These are phyloP conservation scores for Leucoagaricus sp. DNA, from an alignment of 1,284 basidiomycete species.

Conservation along the genomic window DNA sequence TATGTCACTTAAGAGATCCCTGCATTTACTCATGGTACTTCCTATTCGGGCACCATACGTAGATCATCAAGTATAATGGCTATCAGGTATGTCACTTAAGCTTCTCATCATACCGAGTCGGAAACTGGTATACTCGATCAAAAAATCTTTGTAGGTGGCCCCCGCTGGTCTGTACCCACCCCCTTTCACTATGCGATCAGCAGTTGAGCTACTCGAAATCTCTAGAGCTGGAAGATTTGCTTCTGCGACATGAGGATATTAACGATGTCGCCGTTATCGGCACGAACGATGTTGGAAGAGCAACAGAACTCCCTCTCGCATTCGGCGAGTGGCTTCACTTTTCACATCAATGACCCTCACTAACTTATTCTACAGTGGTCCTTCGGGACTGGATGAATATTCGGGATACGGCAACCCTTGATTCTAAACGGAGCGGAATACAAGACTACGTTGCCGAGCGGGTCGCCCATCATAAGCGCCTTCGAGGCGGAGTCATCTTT, in stretches of 20 bases:
- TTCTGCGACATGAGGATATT: neutral
- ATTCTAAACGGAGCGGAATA: neutral
- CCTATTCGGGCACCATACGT: neutral
- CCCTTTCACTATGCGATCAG: too few relatives aligned
- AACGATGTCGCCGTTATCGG: neutral
- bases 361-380: neutral
- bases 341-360: neutral
- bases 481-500: constrained; percentile 2
- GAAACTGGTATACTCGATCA: neutral
- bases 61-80: constrained; percentile 8
- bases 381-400: neutral
- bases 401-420: neutral
- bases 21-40: too few relatives aligned
- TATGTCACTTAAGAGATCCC: neutral
- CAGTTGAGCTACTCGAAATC: neutral
- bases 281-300: neutral
- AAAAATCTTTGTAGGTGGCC: neutral
- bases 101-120: too few relatives aligned
- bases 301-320: constrained; percentile 3
- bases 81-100: constrained; percentile 1
- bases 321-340: neutral
- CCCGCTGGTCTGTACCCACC: constrained; percentile 1
- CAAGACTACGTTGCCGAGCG: constrained; percentile 7
- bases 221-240: constrained; percentile 4
- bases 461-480: constrained; percentile 2